These are phyloP conservation scores for Fusarium anthophilum DNA, from an alignment of 2,329 filamentous ascomycete species.

Conservation along the genomic window DNA sequence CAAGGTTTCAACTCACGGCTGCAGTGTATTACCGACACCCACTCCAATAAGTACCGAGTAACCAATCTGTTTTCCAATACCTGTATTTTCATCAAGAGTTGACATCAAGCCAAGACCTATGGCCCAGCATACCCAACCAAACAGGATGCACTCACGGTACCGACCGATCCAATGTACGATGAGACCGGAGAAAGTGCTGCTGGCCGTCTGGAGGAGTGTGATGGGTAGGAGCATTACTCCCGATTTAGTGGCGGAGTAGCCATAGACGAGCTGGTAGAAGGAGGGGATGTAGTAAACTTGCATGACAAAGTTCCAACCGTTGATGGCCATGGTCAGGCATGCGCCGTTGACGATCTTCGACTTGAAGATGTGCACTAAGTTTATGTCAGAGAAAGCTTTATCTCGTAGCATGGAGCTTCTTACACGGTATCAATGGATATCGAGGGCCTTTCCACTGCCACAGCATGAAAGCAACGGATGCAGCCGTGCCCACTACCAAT, in stretches of 20 bases:
- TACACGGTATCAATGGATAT: constrained; percentile 58
- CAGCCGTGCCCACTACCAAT: constrained; percentile 58
- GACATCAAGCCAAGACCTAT: constrained; percentile 63
- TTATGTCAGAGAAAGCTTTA: neutral
- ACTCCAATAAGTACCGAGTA: constrained; percentile 62
- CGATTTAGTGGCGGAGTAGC: constrained; percentile 53
- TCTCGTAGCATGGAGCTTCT: neutral
- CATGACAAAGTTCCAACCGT: constrained; percentile 68
- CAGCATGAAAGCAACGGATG: constrained; percentile 60
- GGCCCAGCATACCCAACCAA: constrained; percentile 63
- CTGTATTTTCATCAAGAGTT: constrained; percentile 57
- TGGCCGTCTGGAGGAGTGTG: constrained; percentile 55
- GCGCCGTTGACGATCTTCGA: constrained; percentile 63
- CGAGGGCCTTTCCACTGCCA: constrained; percentile 62
- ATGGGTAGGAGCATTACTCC: constrained; percentile 55
- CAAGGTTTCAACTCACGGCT: constrained; percentile 49
- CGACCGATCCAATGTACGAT: constrained; percentile 62
- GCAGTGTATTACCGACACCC: constrained; percentile 62
- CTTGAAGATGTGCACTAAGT: constrained; percentile 61
- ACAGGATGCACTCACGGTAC: constrained; percentile 63
- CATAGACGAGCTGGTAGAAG: constrained; percentile 58
- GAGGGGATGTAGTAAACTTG: constrained; percentile 61
- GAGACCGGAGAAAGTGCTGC: constrained; percentile 61
- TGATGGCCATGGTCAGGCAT: constrained; percentile 65
- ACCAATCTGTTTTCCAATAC: constrained; percentile 63